Base-by-base conservation (phyloP, 305 asterid genomes). In the Rubia balearica region DNA sequence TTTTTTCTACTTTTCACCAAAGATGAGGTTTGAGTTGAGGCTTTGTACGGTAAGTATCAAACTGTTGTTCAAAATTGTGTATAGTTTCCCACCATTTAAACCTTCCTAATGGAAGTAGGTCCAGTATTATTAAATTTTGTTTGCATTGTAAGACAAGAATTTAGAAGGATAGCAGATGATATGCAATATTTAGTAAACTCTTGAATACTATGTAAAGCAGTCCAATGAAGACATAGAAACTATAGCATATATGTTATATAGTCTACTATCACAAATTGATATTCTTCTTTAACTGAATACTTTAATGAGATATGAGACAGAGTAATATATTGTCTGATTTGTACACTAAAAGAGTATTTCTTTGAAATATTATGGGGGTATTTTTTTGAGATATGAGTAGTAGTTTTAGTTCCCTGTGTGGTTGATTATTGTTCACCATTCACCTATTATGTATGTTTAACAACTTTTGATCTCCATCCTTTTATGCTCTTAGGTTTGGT, bases 401-500 rank as follows among this genome's bases (percentile, higher is more conserved):
- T 24, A 24, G 24, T 24, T 24, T 24, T 24, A 24, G 24, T 24
- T 24, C 24, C 24, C 24, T 24, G 24, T 24, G 24, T 24, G 24
- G 24, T 24, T 11, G 22, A 55, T 69, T 55, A 61, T 36, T 60
- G 11, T 10, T 40, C 11, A 14, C 30, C 6, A 17, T 22, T 21
- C 16, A 6, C 4, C 1, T 3, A 36, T 24, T 24, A 24, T 24
- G 24, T 24, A 24, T 24, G 24, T 24, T 24, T 24, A 24, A 24
- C 24, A 24, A 51, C 40, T 55, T 55, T 7, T 5, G n/a, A 38
- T 8, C 24, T 68, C 8, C 13, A 48, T 42, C 8, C 33, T 24
- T 7, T 62, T 21, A 7, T n/a, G 30, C 57, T 42, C 65, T 62
- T 82, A 91, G 97, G 90, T 75, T 83, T 91, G 17, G 95, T 94